Evolutionary conservation across 2,329 filamentous ascomycete species (phyloP).

Genomic region (Alternaria gansuensis): DNA sequence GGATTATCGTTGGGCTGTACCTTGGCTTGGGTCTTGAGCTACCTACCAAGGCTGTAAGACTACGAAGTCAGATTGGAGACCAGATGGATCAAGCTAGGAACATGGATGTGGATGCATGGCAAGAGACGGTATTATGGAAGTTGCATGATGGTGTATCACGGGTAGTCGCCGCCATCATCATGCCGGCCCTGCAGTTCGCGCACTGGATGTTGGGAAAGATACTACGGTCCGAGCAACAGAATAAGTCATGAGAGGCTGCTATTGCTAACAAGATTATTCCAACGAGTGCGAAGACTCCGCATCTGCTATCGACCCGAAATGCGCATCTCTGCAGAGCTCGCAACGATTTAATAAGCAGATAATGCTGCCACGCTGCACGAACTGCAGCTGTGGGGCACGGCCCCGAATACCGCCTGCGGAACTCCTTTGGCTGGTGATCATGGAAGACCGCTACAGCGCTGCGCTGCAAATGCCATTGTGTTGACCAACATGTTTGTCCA

Average conservation of each 20-base stretch:
- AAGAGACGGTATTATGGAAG: conserved; percentile 48
- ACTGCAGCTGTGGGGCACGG: not conserved
- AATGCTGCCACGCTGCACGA: not conserved
- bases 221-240: conserved; percentile 31
- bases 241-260: not conserved
- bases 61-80: conserved; percentile 43
- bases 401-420: not conserved
- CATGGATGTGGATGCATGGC: conserved; percentile 41
- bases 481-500: not conserved
- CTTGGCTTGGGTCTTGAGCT: conserved; percentile 44
- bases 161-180: conserved; percentile 42
- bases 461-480: not conserved
- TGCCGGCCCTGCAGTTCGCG: conserved; percentile 45
- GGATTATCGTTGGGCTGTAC: conserved; percentile 46
- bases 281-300: not conserved
- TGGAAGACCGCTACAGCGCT: not conserved
- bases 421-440: not conserved
- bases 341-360: not conserved
- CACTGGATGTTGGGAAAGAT: conserved; percentile 49
- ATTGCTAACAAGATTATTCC: not conserved
- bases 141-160: conserved; percentile 41
- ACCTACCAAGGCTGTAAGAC: conserved; percentile 43
- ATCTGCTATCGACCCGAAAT: not conserved
- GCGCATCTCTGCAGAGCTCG: not conserved
- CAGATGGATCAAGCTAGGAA: conserved; percentile 37